A percentile compares a stretch with the other conserved stretches of the same genome.
Evolutionary conservation across 106 monocot genomes (phyloP).

Genomic region (Allium cepa): DNA sequence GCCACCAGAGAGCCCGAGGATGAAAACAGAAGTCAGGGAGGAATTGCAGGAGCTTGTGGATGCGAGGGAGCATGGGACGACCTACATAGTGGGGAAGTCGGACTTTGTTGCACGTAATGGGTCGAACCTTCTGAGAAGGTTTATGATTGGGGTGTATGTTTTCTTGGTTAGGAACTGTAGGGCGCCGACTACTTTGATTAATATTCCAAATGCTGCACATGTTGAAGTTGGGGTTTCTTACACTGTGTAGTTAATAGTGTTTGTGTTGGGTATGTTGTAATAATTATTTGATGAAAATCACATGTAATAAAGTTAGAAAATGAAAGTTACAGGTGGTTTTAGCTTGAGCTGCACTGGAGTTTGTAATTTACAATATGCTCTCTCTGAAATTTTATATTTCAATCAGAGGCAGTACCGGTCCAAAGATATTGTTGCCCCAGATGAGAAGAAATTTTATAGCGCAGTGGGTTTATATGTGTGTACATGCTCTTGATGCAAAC

Average conservation of each 20-base stretch:
- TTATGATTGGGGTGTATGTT: constrained; percentile 7
- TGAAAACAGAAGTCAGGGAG: constrained; percentile 5
- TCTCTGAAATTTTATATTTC: no score
- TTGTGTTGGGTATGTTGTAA: no score
- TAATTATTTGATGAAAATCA: no score
- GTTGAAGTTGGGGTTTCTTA: constrained; percentile 13
- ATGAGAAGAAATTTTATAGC: no score
- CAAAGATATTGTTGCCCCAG: no score
- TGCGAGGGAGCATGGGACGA: constrained; percentile 14
- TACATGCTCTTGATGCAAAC: no score
- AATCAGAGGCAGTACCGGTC: no score
- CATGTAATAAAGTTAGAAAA: no score
- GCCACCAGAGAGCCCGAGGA: constrained; percentile 11
- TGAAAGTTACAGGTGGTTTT: no score
- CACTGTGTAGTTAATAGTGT: constrained; percentile 1
- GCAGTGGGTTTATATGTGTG: no score
- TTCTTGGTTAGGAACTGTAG: constrained; percentile 14
- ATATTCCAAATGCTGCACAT: constrained; percentile 11
- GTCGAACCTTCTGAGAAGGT: constrained; percentile 3
- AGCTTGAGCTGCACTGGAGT: no score
- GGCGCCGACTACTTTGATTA: not conserved
- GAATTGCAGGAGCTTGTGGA: constrained; percentile 17
- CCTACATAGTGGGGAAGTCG: constrained; percentile 11
- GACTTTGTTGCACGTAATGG: not conserved
- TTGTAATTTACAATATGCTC: no score